phyloP scores from a whole-genome alignment of 2,329 filamentous ascomycete genomes.

The Thielaviopsis euricoi region DNA sequence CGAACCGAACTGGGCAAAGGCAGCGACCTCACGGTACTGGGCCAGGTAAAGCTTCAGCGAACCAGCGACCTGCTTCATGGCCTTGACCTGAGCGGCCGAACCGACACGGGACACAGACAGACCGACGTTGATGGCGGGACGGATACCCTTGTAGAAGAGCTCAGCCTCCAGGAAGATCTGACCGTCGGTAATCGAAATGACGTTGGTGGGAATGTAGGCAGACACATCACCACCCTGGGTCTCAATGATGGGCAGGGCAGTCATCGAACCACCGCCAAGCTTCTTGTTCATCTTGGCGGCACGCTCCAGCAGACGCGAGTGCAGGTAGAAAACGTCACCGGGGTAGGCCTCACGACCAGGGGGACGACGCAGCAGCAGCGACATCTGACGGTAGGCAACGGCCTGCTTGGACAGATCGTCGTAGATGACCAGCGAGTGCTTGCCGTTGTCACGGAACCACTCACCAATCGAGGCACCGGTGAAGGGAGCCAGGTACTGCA shows the following conservation, averaged over 20 bases:
- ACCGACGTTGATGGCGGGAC: conserved; percentile 99
- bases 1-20: conserved; percentile 99
- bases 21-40: conserved; percentile 99
- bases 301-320: conserved; percentile 98
- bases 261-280: conserved; percentile 89
- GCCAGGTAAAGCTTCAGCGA: conserved; percentile 99
- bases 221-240: conserved; percentile 99
- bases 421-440: conserved; percentile 78
- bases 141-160: conserved; percentile 99
- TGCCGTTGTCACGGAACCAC: conserved; percentile 68
- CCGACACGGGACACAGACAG: conserved; percentile 99
- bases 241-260: conserved; percentile 94
- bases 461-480: conserved; percentile 52
- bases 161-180: conserved; percentile 99
- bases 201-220: conserved; percentile 99
- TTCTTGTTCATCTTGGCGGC: conserved; percentile 97
- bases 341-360: conserved; percentile 99
- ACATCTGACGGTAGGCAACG: conserved; percentile 98
- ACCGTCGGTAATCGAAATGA: conserved; percentile 99
- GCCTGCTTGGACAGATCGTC: conserved; percentile 98
- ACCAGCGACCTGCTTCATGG: conserved; percentile 99
- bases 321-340: conserved; percentile 97
- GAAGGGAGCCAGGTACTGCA: conserved; percentile 91
- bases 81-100: conserved; percentile 98
- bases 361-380: conserved; percentile 88